Evolutionary conservation across 192 early-diverging fungal species (phyloP).

Genomic region (Phlyctochytrium arcticum): DNA sequence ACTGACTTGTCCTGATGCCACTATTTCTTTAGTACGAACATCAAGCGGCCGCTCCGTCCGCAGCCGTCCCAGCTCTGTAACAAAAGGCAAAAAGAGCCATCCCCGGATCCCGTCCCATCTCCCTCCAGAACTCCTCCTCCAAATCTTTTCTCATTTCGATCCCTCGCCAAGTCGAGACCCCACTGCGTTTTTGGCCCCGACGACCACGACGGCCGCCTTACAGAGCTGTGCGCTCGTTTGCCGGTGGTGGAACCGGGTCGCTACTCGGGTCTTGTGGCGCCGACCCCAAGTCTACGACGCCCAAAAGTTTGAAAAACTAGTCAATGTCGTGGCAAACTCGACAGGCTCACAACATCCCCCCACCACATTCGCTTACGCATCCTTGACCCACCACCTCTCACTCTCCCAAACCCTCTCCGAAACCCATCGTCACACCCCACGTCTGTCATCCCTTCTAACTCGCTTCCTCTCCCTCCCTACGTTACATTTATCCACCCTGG

Average conservation of each 20-base stretch:
- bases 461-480: conserved; percentile 23
- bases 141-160: conserved; percentile 30
- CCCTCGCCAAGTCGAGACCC: conserved; percentile 4
- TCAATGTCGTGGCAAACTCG: background rate
- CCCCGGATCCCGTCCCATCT: conserved; percentile 1
- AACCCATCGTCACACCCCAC: conserved; percentile 14
- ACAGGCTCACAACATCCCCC: background rate
- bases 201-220: conserved; percentile 26
- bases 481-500: conserved; percentile 38
- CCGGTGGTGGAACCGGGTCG: conserved; percentile 44
- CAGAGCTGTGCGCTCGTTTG: conserved; percentile 40
- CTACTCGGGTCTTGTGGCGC: conserved; percentile 45
- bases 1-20: background rate
- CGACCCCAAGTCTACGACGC: conserved; percentile 39
- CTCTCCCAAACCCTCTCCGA: conserved; percentile 30
- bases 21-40: background rate
- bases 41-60: background rate
- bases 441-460: conserved; percentile 13
- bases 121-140: conserved; percentile 27
- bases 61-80: background rate
- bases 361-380: conserved; percentile 7
- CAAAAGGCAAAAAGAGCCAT: background rate
- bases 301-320: conserved; percentile 30
- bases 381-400: conserved; percentile 13
- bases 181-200: conserved; percentile 12